phyloP scores from a whole-genome alignment of 352 stramenopile species.

The Phytophthora fragariae region DNA sequence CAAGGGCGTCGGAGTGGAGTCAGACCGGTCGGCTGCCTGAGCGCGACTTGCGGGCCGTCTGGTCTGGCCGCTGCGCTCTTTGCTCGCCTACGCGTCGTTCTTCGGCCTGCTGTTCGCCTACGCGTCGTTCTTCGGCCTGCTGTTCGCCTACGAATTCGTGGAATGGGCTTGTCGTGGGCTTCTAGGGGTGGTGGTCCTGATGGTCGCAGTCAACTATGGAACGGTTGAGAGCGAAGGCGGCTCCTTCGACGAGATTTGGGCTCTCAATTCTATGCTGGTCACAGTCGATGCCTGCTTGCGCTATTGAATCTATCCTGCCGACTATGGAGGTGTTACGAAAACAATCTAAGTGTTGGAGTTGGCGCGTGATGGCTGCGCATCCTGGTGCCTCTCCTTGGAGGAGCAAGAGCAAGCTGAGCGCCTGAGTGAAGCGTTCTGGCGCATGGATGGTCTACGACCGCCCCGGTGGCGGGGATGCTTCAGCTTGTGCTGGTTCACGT shows the following conservation, averaged over 20 bases:
- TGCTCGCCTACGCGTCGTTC: neutral
- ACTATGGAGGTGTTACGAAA: neutral
- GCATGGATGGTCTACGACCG: neutral
- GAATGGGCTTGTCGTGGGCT: neutral
- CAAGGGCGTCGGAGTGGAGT: neutral
- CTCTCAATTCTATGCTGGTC: neutral
- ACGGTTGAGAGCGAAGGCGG: too few relatives aligned
- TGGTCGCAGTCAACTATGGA: neutral
- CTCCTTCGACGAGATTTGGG: neutral
- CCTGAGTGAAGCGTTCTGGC: neutral
- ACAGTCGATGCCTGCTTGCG: neutral
- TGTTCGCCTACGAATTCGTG: neutral
- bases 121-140: neutral
- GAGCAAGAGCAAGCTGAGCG: neutral
- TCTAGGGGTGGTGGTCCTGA: neutral
- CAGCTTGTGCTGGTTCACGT: slow-evolving; percentile 6
- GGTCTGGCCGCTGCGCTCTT: neutral
- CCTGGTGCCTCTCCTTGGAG: neutral
- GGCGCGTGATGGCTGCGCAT: neutral
- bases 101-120: too few relatives aligned
- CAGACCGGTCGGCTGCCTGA: too few relatives aligned
- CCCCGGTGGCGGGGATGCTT: neutral
- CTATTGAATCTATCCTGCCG: neutral
- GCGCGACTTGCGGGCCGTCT: neutral
- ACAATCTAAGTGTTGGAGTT: neutral